A percentile compares a stretch with the other conserved stretches of the same genome.
These are phyloP conservation scores for Aspergillus glaucus DNA, from an alignment of 2,329 filamentous ascomycete genomes.

Conservation along the genomic window DNA sequence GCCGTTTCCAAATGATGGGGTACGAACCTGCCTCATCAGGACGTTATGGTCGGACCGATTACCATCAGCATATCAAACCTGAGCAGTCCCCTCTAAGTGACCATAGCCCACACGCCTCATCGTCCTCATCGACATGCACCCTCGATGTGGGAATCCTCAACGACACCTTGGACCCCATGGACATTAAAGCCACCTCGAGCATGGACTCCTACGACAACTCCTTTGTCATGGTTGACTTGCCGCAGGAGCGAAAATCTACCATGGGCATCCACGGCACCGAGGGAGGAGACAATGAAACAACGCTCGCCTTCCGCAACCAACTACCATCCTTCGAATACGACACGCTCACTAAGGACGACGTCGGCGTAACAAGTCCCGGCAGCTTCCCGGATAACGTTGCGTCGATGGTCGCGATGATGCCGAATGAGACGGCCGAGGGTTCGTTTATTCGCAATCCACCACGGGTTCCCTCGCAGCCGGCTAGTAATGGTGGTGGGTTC, in stretches of 20 bases:
- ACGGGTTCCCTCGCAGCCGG: background rate
- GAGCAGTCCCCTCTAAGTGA: constrained; percentile 34
- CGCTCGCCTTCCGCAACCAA: constrained; percentile 17
- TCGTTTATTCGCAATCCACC: constrained; percentile 23
- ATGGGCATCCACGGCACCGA: too few relatives aligned
- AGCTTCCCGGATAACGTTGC: constrained; percentile 26
- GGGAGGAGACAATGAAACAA: background rate
- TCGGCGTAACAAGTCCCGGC: constrained; percentile 9
- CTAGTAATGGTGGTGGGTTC: constrained; percentile 13
- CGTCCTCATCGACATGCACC: constrained; percentile 34
- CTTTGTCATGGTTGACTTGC: constrained; percentile 17
- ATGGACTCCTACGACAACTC: constrained; percentile 30
- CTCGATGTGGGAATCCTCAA: constrained; percentile 33
- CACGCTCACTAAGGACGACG: constrained; percentile 19
- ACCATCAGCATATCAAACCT: constrained; percentile 28
- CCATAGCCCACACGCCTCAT: constrained; percentile 31
- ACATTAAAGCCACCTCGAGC: constrained; percentile 28
- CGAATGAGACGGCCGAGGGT: constrained; percentile 20
- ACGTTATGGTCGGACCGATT: constrained; percentile 28
- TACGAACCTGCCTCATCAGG: constrained; percentile 29
- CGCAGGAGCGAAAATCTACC: constrained; percentile 18
- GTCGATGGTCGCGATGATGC: constrained; percentile 24
- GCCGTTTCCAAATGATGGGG: constrained; percentile 28
- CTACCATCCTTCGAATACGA: constrained; percentile 24
- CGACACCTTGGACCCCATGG: constrained; percentile 35